Evolutionary conservation across 345 rosid genomes (phyloP).

Genomic region (Eucalyptus cloeziana): DNA sequence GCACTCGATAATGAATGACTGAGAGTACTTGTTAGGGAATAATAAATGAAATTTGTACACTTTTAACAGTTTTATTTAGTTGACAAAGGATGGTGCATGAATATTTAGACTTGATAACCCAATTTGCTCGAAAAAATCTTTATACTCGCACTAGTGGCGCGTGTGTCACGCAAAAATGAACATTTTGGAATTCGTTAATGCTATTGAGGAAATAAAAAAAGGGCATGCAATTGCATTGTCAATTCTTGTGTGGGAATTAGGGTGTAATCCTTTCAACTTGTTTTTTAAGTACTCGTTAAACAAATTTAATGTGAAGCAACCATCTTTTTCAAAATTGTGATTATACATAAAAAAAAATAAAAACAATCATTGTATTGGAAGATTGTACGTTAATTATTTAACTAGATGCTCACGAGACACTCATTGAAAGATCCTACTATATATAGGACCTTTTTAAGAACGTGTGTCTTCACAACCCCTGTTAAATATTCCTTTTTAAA

Average conservation of each 20-base stretch:
- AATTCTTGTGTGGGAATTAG: not conserved
- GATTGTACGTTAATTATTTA: too few species aligned
- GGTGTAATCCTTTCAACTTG: not conserved
- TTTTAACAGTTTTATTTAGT: not conserved
- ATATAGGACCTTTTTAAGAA: too few species aligned
- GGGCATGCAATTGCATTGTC: not conserved
- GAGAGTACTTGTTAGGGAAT: not conserved
- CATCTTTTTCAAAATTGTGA: not conserved
- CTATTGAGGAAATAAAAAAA: not conserved
- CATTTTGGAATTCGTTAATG: not conserved
- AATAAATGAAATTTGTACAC: not conserved
- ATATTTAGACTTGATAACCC: accelerated
- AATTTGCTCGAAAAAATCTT: accelerated
- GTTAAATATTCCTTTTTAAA: too few species aligned
- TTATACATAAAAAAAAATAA: not conserved
- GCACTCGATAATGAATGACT: not conserved
- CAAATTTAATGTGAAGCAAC: not conserved
- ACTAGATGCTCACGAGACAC: too few species aligned
- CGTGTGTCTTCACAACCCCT: too few species aligned
- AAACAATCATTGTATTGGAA: too few species aligned
- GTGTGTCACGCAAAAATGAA: accelerated
- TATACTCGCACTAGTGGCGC: not conserved
- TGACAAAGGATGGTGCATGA: accelerated
- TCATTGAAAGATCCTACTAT: too few species aligned
- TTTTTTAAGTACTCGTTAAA: not conserved